Evolutionary conservation across 2,329 filamentous ascomycete genomes (phyloP), one percentile per base, ranked within the genome.

Genomic region (Tolypocladium tropicale): DNA sequence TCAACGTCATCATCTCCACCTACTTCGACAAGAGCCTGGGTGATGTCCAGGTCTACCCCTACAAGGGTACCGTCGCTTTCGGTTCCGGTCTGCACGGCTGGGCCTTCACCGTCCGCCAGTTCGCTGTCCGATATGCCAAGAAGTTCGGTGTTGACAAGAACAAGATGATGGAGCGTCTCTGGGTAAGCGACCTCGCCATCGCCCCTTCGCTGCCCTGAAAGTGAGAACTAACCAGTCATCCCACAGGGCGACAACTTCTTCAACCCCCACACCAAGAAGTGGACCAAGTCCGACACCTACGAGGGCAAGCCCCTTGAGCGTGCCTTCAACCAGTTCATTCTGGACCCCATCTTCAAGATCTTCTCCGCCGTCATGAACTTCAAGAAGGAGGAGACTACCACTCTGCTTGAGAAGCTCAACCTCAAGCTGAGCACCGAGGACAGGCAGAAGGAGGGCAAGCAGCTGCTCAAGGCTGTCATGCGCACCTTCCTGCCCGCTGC

Each of bases 101-200:
- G 94, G 93, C 91, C 72, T 99, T 99, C 87, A 99, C 94, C 71
- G 80, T 97, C 81, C 90, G 94, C 73, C 94, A 99, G 79, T 99
- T 99, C 78, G 94, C 94, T 68, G 77, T 84, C 73, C 86, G 88
- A 71, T 99, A 99, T 77, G 89, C 93, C 79, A 97, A 97, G 91
- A 99, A 99, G 82, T 99, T 99, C 71, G 94, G 94, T 88, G 94
- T 99, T 69, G 93, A 99, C 86, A 92, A 92, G 78, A 88, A 86
- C 82, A 97, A 97, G 90, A 96, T 99, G 94, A 96, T 97, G 89
- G 90, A 96, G 83, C 91, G 94, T 87, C 90, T 99, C 67, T 99
- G 94, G 94, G 86, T 90, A 78, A 76, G 84, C 32, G 12, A 30
- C 23, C 6, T 11, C 54, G 21, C 7, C 9, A 18, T 4, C 39